Base-by-base conservation (phyloP, 1,284 basidiomycete species). In the Tetrapyrgos nigripes region DNA sequence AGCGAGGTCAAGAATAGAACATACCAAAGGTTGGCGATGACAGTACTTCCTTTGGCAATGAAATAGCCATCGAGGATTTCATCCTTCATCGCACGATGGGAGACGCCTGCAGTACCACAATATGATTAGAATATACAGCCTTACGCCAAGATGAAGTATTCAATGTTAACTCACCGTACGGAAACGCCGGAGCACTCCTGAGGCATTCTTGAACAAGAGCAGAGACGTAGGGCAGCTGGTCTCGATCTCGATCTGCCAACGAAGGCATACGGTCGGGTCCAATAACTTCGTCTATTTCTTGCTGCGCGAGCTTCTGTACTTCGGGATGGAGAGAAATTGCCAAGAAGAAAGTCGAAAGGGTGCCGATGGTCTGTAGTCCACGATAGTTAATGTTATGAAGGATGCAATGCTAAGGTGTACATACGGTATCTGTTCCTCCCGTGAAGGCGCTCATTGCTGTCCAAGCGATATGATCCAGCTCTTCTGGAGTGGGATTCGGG, bases 61-160 rank as follows among this genome's bases (percentile, higher is more conserved):
- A 14, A 45, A 24, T 45, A 45, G 10, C 43, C 43, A 11, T 45
- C 26, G 43, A 45, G 10, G 10, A 45, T 19, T 6, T 45, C 43
- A 45, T 45, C 43, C 26, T 45, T 45, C 43, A 45, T 45, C n/a
- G 43, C 43, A 45, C 43, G 43, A 45, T 45, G 43, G 6, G 43
- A 19, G 6, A 45, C 43, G 26, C 43, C 43, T 45, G 21, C 21
- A 21, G 11, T 45, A 21, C 26, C n/a, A n/a, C 35, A 37, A 37
- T 10, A 37, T n/a, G 10, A 37, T 10, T 24, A 45, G 26, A 8
- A 3, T 9, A 45, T 45, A 24, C 26, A 45, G 43, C 43, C 19
- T 10, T 14, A 14, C 10, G 26, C 5, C 43, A 37, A 10, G 43
- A n/a, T 5, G 26, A 24, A 45, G 9, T 10, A 45, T 4, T 45